Percentiles rank a stretch among this genome's conserved stretches.
These are phyloP conservation scores for Phycomyces nitens DNA, from an alignment of 192 early-diverging fungal species.

Conservation along the genomic window DNA sequence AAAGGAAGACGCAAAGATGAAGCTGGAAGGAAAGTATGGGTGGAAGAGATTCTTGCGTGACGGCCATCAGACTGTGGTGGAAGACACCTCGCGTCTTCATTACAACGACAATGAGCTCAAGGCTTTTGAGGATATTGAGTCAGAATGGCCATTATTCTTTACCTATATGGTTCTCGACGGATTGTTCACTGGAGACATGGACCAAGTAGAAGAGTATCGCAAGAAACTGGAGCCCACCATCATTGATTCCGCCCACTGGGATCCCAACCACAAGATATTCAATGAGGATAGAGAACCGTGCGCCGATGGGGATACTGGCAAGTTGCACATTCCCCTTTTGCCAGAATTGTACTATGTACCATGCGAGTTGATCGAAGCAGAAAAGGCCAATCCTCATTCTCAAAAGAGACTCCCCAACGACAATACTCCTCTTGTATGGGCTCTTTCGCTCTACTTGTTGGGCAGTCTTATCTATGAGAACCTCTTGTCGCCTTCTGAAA, in stretches of 20 bases:
- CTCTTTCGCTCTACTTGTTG: conserved; percentile 76
- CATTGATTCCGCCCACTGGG: conserved; percentile 59
- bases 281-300: conserved; percentile 6
- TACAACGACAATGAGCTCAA: conserved; percentile 80
- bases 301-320: neutral
- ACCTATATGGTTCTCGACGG: conserved; percentile 86
- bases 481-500: conserved; percentile 69
- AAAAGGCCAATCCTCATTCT: conserved; percentile 63
- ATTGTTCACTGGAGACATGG: conserved; percentile 62
- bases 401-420: conserved; percentile 76
- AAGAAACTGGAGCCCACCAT: conserved; percentile 62
- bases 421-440: conserved; percentile 86
- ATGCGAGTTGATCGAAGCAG: conserved; percentile 63
- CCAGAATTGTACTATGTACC: conserved; percentile 85
- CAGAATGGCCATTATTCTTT: conserved; percentile 89
- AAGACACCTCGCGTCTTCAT: conserved; percentile 72
- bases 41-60: conserved; percentile 84
- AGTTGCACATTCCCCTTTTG: conserved; percentile 49
- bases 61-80: conserved; percentile 79
- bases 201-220: conserved; percentile 69
- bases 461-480: conserved; percentile 76
- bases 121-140: conserved; percentile 82
- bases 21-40: conserved; percentile 78
- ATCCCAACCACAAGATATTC: conserved; percentile 21
- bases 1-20: conserved; percentile 71